Conservation (phyloP, 2,329 filamentous ascomycete species). For the Venturia oleaginea region DNA sequence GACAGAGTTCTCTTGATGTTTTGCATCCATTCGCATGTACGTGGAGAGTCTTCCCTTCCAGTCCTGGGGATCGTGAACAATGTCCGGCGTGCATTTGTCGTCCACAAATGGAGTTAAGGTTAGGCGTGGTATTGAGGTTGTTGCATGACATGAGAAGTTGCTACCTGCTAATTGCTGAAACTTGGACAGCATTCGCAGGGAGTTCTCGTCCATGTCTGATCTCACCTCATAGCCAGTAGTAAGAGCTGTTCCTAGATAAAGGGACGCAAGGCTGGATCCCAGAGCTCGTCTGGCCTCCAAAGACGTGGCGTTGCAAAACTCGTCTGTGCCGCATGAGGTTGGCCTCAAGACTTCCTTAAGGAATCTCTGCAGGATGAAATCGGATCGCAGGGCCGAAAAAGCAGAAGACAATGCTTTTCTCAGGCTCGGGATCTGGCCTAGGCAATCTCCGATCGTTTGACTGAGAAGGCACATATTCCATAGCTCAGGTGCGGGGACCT, state of each 20-base stretch:
- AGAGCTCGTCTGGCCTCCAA: constrained; percentile 4
- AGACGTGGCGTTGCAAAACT: background rate
- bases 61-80: background rate
- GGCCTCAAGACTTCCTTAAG: background rate
- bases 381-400: background rate
- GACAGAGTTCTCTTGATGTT: constrained; percentile 37
- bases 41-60: constrained; percentile 1
- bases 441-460: background rate
- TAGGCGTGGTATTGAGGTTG: background rate
- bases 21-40: constrained; percentile 27
- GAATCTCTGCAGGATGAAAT: background rate
- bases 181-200: background rate
- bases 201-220: background rate
- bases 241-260: constrained; percentile 2
- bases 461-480: background rate
- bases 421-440: background rate
- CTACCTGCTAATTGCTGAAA: background rate
- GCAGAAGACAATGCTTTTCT: background rate
- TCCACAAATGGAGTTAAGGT: background rate
- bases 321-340: background rate
- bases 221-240: background rate
- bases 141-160: background rate
- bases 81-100: background rate
- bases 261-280: background rate
- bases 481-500: background rate